phyloP scores from a whole-genome alignment of 2,329 filamentous ascomycete species.

The Exophiala xenobiotica region DNA sequence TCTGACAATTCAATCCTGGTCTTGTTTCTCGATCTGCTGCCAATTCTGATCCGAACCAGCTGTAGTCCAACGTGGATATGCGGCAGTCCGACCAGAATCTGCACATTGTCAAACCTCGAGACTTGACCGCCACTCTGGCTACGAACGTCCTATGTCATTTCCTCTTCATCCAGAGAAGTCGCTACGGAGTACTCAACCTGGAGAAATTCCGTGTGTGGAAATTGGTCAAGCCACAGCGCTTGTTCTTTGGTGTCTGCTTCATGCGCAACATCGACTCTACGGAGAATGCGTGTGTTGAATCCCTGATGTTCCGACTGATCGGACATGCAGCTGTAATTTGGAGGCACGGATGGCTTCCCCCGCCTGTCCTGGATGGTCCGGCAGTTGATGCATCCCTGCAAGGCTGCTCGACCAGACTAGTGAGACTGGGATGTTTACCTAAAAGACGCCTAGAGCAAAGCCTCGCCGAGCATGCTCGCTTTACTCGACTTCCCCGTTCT shows the following conservation, averaged over 20 bases:
- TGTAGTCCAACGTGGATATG: neutral
- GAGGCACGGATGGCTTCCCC: neutral
- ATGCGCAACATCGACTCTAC: constrained; percentile 7
- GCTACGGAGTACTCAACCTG: neutral
- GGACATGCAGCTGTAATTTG: neutral
- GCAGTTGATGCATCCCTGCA: constrained; percentile 1
- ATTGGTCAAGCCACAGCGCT: neutral
- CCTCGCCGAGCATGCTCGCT: neutral
- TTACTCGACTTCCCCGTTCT: neutral
- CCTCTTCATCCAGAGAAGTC: neutral
- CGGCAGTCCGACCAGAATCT: neutral
- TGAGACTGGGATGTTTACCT: neutral
- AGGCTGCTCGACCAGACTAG: neutral
- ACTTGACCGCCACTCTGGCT: constrained; percentile 2
- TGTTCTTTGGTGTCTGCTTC: neutral
- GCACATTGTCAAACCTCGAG: neutral
- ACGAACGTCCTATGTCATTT: too few relatives aligned
- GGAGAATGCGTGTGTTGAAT: too few relatives aligned
- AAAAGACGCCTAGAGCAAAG: neutral
- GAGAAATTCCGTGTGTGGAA: neutral
- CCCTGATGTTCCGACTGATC: neutral
- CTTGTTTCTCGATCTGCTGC: neutral
- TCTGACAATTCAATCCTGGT: neutral
- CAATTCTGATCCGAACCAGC: neutral
- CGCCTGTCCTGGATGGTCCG: neutral